Evolutionary conservation across 495 filamentous ascomycete species (phyloP).

Genomic region (Penicillium mononematosum): DNA sequence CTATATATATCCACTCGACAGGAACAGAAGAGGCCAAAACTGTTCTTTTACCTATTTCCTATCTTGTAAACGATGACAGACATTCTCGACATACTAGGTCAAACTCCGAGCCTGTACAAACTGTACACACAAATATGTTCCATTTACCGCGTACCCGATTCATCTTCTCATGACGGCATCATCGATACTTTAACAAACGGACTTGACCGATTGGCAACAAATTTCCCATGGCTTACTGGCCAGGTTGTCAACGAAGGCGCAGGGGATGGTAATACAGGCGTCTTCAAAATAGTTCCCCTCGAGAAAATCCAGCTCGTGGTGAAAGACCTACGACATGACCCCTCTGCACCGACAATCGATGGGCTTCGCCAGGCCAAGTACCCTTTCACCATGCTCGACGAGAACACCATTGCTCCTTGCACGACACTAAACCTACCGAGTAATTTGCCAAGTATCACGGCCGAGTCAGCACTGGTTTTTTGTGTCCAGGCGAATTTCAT

Average conservation of each 20-base stretch:
- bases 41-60: no score
- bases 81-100: conserved; percentile 19
- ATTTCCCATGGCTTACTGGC: conserved; percentile 56
- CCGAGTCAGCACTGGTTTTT: conserved; percentile 44
- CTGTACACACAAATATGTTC: conserved; percentile 49
- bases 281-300: conserved; percentile 42
- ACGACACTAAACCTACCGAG: conserved; percentile 39
- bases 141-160: conserved; percentile 33
- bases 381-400: conserved; percentile 55
- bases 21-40: not conserved
- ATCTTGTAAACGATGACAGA: not conserved
- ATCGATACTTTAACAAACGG: conserved; percentile 34
- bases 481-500: conserved; percentile 55
- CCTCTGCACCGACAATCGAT: conserved; percentile 41
- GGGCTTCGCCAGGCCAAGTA: conserved; percentile 40
- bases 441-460: conserved; percentile 12
- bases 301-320: conserved; percentile 40
- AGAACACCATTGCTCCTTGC: conserved; percentile 45
- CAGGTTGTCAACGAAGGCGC: conserved; percentile 47
- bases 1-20: not conserved
- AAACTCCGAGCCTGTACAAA: conserved; percentile 18
- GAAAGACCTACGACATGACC: conserved; percentile 41
- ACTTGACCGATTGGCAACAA: conserved; percentile 34
- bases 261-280: conserved; percentile 34
- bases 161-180: conserved; percentile 27